Evolutionary conservation across 176 grass and related monocot species (phyloP).

Genomic region (Guadua angustifolia): DNA sequence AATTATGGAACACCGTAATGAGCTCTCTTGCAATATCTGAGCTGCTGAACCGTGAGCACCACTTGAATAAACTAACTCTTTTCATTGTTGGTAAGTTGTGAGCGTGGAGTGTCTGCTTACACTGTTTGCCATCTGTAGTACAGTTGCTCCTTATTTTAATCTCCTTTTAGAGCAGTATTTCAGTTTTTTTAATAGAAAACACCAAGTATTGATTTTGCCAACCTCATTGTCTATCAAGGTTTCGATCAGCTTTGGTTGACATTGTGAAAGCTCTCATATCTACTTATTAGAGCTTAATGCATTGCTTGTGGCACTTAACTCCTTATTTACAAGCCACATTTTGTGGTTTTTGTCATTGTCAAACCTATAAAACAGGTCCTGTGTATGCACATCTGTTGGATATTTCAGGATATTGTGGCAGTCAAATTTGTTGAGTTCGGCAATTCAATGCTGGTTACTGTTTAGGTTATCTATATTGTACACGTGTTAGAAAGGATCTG

Average conservation of each 20-base stretch:
- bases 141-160: not conserved
- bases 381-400: not conserved
- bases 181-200: not conserved
- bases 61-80: not conserved
- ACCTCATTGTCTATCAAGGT: not conserved
- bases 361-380: not conserved
- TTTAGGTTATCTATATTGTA: not conserved
- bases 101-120: not conserved
- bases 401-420: not conserved
- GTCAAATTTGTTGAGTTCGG: not conserved
- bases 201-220: not conserved
- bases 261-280: not conserved
- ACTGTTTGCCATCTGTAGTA: not conserved
- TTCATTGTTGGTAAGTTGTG: not conserved
- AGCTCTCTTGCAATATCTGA: not conserved
- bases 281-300: not conserved
- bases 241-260: conserved; percentile 13
- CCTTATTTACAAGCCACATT: not conserved
- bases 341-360: not conserved
- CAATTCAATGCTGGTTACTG: not conserved
- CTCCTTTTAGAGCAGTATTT: not conserved
- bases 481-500: not conserved
- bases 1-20: not conserved
- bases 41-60: not conserved
- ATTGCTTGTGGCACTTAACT: not conserved